These are phyloP conservation scores for Dendrocalamus latiflorus DNA, from an alignment of 202 grass and related monocot species.

Conservation along the genomic window DNA sequence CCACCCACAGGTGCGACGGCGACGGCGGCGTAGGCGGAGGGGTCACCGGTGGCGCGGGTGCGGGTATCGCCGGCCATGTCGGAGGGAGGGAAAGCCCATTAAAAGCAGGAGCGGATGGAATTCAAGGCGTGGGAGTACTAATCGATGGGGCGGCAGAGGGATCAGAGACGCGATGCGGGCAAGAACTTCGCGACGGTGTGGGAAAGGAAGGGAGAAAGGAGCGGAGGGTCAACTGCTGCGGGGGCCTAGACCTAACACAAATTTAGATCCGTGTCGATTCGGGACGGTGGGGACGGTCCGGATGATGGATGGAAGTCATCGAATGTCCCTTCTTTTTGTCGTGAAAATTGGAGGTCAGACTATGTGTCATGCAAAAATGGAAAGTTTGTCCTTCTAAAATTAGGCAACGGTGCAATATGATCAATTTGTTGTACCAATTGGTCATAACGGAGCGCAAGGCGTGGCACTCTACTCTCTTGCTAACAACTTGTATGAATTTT, in stretches of 20 bases:
- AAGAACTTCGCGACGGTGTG: background rate
- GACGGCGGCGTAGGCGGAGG: background rate
- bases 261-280: background rate
- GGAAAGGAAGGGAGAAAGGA: background rate
- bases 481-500: too few relatives aligned
- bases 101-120: constrained; percentile 27
- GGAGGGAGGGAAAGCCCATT: constrained; percentile 46
- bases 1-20: constrained; percentile 24
- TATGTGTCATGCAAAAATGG: too few relatives aligned
- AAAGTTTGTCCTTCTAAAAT: too few relatives aligned
- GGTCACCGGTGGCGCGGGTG: constrained; percentile 39
- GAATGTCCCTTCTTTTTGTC: too few relatives aligned
- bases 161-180: background rate
- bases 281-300: background rate
- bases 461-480: too few relatives aligned
- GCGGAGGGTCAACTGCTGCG: background rate
- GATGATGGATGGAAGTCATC: background rate
- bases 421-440: too few relatives aligned
- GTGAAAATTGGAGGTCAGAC: too few relatives aligned
- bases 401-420: too few relatives aligned
- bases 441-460: too few relatives aligned
- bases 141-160: background rate
- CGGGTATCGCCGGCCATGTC: constrained; percentile 45
- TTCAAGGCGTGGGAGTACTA: background rate
- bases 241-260: background rate